Conservation (phyloP, 208 protist genomes). For the Herpetomonas tarakana region DNA sequence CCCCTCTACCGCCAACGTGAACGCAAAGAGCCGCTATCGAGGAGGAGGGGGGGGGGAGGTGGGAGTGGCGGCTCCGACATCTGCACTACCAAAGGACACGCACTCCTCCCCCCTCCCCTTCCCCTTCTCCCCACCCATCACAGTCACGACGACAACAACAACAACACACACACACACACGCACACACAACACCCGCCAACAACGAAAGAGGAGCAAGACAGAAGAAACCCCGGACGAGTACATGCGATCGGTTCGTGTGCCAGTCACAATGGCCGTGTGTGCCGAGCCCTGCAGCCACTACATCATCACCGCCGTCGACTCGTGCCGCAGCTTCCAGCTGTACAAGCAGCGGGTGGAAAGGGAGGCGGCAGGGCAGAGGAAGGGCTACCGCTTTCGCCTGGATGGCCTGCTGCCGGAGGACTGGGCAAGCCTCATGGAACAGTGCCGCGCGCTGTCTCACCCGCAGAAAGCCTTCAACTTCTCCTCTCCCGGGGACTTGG, state of each 20-base stretch:
- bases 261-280: slow-evolving; percentile 28
- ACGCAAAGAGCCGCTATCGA: no score
- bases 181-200: no score
- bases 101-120: no score
- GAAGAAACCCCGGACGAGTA: background rate
- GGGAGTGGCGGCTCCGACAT: no score
- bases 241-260: slow-evolving; percentile 50
- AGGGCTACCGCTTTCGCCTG: slow-evolving; percentile 49
- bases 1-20: no score
- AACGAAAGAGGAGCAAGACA: no score
- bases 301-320: slow-evolving; percentile 43
- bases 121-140: no score
- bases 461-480: slow-evolving; percentile 43
- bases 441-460: slow-evolving; percentile 45
- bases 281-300: slow-evolving; percentile 30
- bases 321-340: slow-evolving; percentile 30
- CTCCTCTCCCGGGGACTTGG: slow-evolving; percentile 55
- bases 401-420: slow-evolving; percentile 39
- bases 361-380: no score
- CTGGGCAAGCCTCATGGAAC: slow-evolving; percentile 38
- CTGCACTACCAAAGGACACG: no score
- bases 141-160: no score
- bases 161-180: no score
- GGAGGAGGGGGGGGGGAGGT: no score
- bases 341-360: slow-evolving; percentile 16